Conservation (phyloP, 495 filamentous ascomycete genomes). For the Xylaria nigripes region DNA sequence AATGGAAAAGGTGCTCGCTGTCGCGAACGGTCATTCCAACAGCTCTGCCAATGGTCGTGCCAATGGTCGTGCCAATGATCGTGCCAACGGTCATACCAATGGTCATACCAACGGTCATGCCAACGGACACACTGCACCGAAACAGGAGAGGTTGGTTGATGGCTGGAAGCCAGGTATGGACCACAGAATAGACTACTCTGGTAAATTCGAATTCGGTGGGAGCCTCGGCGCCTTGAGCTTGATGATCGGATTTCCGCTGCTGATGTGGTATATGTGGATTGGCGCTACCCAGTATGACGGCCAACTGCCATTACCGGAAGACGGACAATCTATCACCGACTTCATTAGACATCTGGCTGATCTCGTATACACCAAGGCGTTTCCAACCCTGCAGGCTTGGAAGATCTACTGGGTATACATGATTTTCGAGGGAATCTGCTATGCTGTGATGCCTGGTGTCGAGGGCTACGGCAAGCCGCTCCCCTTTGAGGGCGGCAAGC, state of each 20-base stretch:
- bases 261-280: slow-evolving; percentile 99
- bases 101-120: slow-evolving; percentile 16
- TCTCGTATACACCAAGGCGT: slow-evolving; percentile 73
- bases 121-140: slow-evolving; percentile 31
- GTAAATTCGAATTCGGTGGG: slow-evolving; percentile 84
- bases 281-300: slow-evolving; percentile 87
- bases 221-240: slow-evolving; percentile 64
- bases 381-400: slow-evolving; percentile 74
- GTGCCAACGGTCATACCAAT: slow-evolving; percentile 10
- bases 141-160: slow-evolving; percentile 47
- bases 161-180: slow-evolving; percentile 62
- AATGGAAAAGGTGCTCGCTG: slow-evolving; percentile 16
- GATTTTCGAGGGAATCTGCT: slow-evolving; percentile 71
- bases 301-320: slow-evolving; percentile 59
- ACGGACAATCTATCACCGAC: slow-evolving; percentile 55
- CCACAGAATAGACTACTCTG: slow-evolving; percentile 70
- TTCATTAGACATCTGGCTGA: slow-evolving; percentile 60
- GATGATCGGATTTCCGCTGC: slow-evolving; percentile 84
- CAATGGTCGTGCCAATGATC: slow-evolving; percentile 19
- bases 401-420: slow-evolving; percentile 88
- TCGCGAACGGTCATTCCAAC: slow-evolving; percentile 18
- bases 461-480: slow-evolving; percentile 79
- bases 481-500: slow-evolving; percentile 68
- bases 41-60: slow-evolving; percentile 14
- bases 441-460: slow-evolving; percentile 77